These are phyloP conservation scores for Zygosaccharomyces kombuchaensis DNA, from an alignment of 805 yeast genomes.

Conservation along the genomic window DNA sequence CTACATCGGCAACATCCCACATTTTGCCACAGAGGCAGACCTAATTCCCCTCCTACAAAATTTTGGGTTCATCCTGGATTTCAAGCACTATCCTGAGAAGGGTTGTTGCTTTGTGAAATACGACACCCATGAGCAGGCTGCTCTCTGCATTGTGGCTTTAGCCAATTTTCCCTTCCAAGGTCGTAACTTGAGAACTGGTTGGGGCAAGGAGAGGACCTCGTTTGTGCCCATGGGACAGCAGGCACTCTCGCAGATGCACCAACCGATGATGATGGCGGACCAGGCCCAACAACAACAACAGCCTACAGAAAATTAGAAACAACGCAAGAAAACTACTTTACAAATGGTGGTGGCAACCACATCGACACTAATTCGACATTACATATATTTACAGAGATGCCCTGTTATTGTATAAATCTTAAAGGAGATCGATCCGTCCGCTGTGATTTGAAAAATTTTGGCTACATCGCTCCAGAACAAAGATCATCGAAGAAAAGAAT, in stretches of 20 bases:
- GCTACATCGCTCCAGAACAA: neutral
- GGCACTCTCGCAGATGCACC: conserved; percentile 13
- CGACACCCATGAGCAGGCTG: conserved; percentile 85
- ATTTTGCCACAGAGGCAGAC: conserved; percentile 67
- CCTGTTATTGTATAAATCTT: neutral
- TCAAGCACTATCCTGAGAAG: conserved; percentile 71
- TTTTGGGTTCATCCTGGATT: conserved; percentile 78
- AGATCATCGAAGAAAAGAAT: neutral
- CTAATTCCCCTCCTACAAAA: conserved; percentile 68
- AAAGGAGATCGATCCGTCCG: neutral
- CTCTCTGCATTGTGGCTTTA: conserved; percentile 77
- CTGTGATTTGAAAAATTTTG: conserved; percentile 6
- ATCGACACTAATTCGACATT: neutral
- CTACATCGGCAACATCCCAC: conserved; percentile 81
- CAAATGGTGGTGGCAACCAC: neutral
- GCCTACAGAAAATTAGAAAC: neutral
- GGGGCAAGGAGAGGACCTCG: conserved; percentile 66
- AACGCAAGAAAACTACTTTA: neutral
- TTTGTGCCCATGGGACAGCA: conserved; percentile 29
- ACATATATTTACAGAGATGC: neutral
- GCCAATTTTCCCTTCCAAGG: conserved; percentile 68
- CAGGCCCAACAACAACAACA: conserved; percentile 3
- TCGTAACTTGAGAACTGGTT: conserved; percentile 73
- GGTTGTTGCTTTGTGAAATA: conserved; percentile 88
- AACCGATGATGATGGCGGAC: conserved; percentile 10